Conservation (phyloP, 1,284 basidiomycete species). For the Coniophora puteana region DNA sequence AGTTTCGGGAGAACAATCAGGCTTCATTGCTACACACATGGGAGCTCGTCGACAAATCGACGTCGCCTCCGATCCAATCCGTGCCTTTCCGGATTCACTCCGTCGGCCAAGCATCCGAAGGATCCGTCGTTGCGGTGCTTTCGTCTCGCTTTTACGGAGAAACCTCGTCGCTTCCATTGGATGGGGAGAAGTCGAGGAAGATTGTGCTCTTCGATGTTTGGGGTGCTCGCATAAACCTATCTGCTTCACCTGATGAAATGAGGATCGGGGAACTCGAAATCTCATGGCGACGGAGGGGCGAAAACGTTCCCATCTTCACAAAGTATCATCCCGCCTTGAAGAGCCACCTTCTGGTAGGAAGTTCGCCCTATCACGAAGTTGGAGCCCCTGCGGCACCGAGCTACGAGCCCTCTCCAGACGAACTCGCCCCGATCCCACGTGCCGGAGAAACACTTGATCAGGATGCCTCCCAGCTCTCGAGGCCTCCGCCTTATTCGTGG, state of each 20-base stretch:
- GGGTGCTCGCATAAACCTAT: slow-evolving; percentile 50
- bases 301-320: slow-evolving; percentile 68
- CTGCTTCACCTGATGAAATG: slow-evolving; percentile 27
- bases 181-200: slow-evolving; percentile 9
- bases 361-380: slow-evolving; percentile 46
- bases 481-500: slow-evolving; percentile 85
- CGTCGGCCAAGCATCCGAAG: slow-evolving; percentile 35
- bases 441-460: slow-evolving; percentile 49
- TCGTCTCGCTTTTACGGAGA: slow-evolving; percentile 50
- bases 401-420: slow-evolving; percentile 59
- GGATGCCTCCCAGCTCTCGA: slow-evolving; percentile 25
- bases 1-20: slow-evolving; percentile 30
- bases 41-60: slow-evolving; percentile 35
- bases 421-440: slow-evolving; percentile 65
- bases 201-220: slow-evolving; percentile 71
- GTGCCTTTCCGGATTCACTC: slow-evolving; percentile 61
- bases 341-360: slow-evolving; percentile 56
- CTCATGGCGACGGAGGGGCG: slow-evolving; percentile 67
- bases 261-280: slow-evolving; percentile 40
- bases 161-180: too few species aligned
- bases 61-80: slow-evolving; percentile 12
- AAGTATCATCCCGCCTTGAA: slow-evolving; percentile 42
- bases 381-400: slow-evolving; percentile 26
- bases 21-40: too few species aligned
- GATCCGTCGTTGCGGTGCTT: slow-evolving; percentile 42